These are phyloP conservation scores for Alternaria hordeiaustralica DNA, from an alignment of 2,329 filamentous ascomycete genomes.

Conservation along the genomic window DNA sequence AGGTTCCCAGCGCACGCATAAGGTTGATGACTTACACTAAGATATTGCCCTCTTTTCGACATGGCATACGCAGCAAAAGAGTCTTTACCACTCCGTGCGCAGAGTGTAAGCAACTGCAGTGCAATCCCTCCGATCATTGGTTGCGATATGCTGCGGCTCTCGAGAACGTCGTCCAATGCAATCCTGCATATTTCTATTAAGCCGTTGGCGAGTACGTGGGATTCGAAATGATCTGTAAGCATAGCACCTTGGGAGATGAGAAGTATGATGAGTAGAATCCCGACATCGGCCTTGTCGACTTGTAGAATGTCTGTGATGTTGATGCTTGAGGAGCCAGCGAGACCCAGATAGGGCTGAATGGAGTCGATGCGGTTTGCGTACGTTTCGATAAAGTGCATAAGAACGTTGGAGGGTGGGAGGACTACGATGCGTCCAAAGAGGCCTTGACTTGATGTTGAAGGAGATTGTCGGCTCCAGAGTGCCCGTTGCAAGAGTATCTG, in stretches of 20 bases:
- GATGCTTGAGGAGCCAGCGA: conserved; percentile 3
- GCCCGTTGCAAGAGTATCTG: conserved; percentile 6
- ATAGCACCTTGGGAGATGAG: conserved; percentile 8
- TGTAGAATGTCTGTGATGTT: conserved; percentile 6
- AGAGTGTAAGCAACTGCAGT: conserved; percentile 9
- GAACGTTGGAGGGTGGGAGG: conserved; percentile 7
- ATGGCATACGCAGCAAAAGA: conserved; percentile 5
- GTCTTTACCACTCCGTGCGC: conserved; percentile 5
- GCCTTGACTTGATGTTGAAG: not conserved
- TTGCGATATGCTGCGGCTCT: conserved; percentile 8
- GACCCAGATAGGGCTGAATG: conserved; percentile 10
- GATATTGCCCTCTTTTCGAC: conserved; percentile 9
- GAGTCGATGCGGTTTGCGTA: conserved; percentile 9
- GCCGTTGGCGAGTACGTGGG: conserved; percentile 3
- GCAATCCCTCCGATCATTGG: conserved; percentile 6
- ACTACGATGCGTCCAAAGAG: conserved; percentile 11
- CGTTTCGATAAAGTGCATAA: conserved; percentile 4
- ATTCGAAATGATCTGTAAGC: conserved; percentile 8
- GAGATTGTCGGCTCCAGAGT: not conserved
- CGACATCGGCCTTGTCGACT: conserved; percentile 3
- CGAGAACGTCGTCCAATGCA: conserved; percentile 7
- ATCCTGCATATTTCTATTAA: conserved; percentile 10
- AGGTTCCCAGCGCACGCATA: not conserved
- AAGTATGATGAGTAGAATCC: conserved; percentile 7
- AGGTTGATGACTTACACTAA: not conserved